These are phyloP conservation scores for Penicillium sp. DNA, from an alignment of 2,329 filamentous ascomycete species.

Conservation along the genomic window DNA sequence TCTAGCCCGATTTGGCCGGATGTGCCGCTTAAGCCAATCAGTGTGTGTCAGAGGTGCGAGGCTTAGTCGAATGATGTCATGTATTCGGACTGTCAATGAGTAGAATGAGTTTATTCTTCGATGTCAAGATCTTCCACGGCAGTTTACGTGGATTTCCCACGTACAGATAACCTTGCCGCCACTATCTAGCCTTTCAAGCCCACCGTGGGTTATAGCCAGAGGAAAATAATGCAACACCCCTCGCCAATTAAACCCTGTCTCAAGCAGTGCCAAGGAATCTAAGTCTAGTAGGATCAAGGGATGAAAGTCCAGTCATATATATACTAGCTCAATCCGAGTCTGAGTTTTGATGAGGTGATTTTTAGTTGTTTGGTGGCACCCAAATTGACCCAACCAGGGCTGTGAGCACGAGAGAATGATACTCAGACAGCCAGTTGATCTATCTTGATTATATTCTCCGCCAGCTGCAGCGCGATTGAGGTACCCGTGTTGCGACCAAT, in stretches of 20 bases:
- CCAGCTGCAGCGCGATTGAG: slow-evolving; percentile 2
- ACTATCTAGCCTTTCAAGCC: no score
- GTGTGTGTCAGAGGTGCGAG: not conserved
- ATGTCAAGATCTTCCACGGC: not conserved
- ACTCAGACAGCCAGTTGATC: not conserved
- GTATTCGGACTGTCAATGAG: not conserved
- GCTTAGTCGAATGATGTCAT: not conserved
- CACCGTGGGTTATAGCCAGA: no score
- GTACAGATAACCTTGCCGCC: not conserved
- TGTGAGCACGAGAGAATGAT: not conserved
- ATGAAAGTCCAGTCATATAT: not conserved
- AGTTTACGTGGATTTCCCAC: not conserved
- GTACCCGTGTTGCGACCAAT: slow-evolving; percentile 6
- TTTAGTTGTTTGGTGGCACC: not conserved
- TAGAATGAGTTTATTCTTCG: not conserved
- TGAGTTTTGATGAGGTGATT: not conserved
- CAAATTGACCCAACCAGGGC: not conserved
- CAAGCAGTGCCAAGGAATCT: not conserved
- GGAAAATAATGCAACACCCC: no score
- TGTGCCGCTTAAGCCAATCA: not conserved
- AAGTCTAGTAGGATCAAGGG: not conserved
- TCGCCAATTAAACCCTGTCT: not conserved
- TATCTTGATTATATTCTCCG: not conserved
- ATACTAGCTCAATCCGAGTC: not conserved
- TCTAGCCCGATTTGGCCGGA: not conserved